Percentiles rank a stretch among this genome's conserved stretches.
phyloP scores from a whole-genome alignment of 2,329 filamentous ascomycete species.

The Lachnellula cervina region DNA sequence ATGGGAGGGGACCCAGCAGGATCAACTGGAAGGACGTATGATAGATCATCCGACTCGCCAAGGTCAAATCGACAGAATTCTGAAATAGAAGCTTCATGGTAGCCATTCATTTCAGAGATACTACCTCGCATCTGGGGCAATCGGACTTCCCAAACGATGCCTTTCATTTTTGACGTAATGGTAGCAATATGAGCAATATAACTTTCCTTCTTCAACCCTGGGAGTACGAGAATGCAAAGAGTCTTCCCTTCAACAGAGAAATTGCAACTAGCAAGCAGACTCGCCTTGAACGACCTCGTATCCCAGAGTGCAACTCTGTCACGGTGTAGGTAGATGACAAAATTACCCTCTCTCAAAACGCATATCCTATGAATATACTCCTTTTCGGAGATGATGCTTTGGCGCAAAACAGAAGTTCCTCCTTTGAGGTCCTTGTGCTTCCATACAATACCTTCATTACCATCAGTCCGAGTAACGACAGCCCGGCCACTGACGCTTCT shows the following conservation, averaged over 20 bases:
- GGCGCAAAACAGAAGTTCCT: constrained; percentile 55
- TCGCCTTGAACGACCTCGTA: constrained; percentile 55
- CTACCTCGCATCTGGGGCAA: constrained; percentile 46
- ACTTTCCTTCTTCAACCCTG: constrained; percentile 48
- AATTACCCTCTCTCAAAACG: constrained; percentile 70
- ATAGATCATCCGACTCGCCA: constrained; percentile 51
- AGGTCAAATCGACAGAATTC: constrained; percentile 71
- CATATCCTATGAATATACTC: constrained; percentile 77
- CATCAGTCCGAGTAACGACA: constrained; percentile 72
- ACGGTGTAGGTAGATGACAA: constrained; percentile 75
- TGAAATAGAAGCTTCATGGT: constrained; percentile 41
- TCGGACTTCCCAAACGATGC: constrained; percentile 74
- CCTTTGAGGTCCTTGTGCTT: constrained; percentile 53
- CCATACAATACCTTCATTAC: constrained; percentile 81
- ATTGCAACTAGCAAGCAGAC: constrained; percentile 50
- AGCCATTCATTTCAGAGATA: constrained; percentile 32
- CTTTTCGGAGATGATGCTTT: constrained; percentile 62
- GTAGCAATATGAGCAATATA: constrained; percentile 70
- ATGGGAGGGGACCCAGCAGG: constrained; percentile 71
- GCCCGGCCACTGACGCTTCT: constrained; percentile 77
- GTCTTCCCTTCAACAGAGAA: constrained; percentile 66
- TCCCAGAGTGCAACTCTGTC: constrained; percentile 74
- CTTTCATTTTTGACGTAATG: constrained; percentile 71
- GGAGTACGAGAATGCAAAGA: constrained; percentile 73
- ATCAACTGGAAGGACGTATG: constrained; percentile 75